Evolutionary conservation across 257 asterid genomes (phyloP), one percentile per base, ranked within the genome.

Genomic region (Plantago ovata): DNA sequence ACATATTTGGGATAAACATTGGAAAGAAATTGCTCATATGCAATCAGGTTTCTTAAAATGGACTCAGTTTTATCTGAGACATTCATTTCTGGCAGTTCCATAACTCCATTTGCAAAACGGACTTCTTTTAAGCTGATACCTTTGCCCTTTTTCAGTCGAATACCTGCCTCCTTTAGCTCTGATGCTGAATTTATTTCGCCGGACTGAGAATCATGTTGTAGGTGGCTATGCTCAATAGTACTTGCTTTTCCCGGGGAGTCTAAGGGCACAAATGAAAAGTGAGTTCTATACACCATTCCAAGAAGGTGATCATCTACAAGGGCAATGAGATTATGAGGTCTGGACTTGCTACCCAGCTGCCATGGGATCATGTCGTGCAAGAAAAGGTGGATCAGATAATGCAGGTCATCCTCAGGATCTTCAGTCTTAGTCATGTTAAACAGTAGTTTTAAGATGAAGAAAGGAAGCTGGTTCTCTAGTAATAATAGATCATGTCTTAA

Each of bases 301-400:
- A 68, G 45, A 23, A 68, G 73, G 54, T 68, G 68, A 3, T n/a
- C n/a, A n/a, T n/a, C n/a, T n/a, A n/a, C n/a, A n/a, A n/a, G 32
- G 32, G 32, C 32, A 24, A 24, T 24, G 3, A 24, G 2, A 24
- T 24, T 2, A 5, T 2, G 2, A 2, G 5, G 5, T 5, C 2
- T 24, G 32, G 32, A 5, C 2, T 5, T 2, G 5, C 5, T 2
- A 2, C 5, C 5, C 32, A 40, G 10, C 41, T n/a, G 7, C 61
- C 53, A 62, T 21, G 58, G 72, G 13, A 60, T 20, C 60, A 24
- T 40, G 58, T 28, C 57, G 5, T 13, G 7, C 11, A 60, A 43
- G 1, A 69, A 32, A 21, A 42, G 36, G 9, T 7, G 4, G 38
- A 49, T 24, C 3, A 62, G 60, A 6, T 15, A 7, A 2, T 11